These are phyloP conservation scores for Diaporthe sp. DNA, from an alignment of 2,329 filamentous ascomycete species.

Conservation along the genomic window DNA sequence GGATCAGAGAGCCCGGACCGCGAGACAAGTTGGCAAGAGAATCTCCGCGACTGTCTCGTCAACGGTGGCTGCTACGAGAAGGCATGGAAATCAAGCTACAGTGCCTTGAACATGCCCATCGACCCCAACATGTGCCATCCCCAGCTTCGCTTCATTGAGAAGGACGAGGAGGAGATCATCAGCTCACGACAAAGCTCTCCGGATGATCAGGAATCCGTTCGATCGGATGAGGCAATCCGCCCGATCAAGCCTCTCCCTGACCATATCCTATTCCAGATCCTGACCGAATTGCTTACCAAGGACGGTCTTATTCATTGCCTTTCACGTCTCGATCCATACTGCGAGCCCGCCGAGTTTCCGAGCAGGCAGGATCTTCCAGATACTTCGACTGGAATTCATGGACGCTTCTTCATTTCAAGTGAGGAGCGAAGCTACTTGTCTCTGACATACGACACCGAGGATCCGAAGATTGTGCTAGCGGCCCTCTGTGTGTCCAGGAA, in stretches of 20 bases:
- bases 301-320: slow-evolving; percentile 23
- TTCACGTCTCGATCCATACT: slow-evolving; percentile 18
- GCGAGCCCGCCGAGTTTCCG: not conserved
- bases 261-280: not conserved
- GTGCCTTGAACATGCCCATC: slow-evolving; percentile 26
- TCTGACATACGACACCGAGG: slow-evolving; percentile 13
- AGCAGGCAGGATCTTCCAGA: not conserved
- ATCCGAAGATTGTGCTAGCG: not conserved
- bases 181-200: not conserved
- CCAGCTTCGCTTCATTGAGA: not conserved
- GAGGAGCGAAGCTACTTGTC: not conserved
- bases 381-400: not conserved
- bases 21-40: not conserved
- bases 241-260: not conserved
- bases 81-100: slow-evolving; percentile 18
- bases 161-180: not conserved
- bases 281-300: slow-evolving; percentile 18
- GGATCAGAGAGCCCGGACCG: not conserved
- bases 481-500: slow-evolving; percentile 2
- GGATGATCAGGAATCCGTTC: not conserved
- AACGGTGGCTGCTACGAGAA: not conserved
- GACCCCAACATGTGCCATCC: not conserved
- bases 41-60: not conserved
- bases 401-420: slow-evolving; percentile 26
- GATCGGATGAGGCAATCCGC: not conserved